Evolutionary conservation across 2,329 filamentous ascomycete species (phyloP).

Genomic region (Pseudogymnoascus sp.): DNA sequence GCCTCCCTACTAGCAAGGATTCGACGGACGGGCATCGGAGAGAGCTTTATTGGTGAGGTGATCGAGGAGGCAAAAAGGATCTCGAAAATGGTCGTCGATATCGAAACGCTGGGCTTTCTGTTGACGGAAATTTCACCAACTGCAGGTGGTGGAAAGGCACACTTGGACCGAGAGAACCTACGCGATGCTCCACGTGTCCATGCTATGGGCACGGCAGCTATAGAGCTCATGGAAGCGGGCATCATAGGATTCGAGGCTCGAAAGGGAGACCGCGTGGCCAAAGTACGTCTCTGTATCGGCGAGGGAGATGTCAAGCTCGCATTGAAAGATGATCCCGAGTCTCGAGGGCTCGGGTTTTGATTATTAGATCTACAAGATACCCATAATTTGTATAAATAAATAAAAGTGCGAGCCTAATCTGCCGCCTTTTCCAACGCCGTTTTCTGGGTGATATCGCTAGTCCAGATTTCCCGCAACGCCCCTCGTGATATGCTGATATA

Average conservation of each 20-base stretch:
- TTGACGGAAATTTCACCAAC: conserved; percentile 18
- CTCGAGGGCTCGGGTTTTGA: conserved; percentile 49
- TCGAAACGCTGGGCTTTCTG: conserved; percentile 56
- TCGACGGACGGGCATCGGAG: conserved; percentile 75
- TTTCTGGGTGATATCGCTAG: conserved; percentile 12
- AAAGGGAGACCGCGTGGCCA: conserved; percentile 77
- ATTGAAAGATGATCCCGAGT: conserved; percentile 80
- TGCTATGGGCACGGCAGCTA: conserved; percentile 65
- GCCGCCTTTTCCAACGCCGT: conserved; percentile 2
- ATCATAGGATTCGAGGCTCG: conserved; percentile 78
- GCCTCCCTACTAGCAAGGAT: conserved; percentile 73
- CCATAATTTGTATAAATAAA: conserved; percentile 6
- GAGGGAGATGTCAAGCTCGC: conserved; percentile 89
- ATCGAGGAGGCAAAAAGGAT: conserved; percentile 77
- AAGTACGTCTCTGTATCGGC: conserved; percentile 76
- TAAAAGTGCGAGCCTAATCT: conserved; percentile 10
- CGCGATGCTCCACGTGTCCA: conserved; percentile 41
- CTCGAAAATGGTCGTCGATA: conserved; percentile 53
- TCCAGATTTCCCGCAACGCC: conserved; percentile 2
- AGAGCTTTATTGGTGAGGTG: conserved; percentile 84
- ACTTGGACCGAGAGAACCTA: conserved; percentile 25
- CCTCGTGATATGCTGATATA: conserved; percentile 8
- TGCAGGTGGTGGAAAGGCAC: background rate
- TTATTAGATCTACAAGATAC: conserved; percentile 14
- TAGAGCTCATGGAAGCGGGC: conserved; percentile 80